These are phyloP conservation scores for Suillus variegatus DNA, from an alignment of 768 basidiomycete genomes.

Conservation along the genomic window DNA sequence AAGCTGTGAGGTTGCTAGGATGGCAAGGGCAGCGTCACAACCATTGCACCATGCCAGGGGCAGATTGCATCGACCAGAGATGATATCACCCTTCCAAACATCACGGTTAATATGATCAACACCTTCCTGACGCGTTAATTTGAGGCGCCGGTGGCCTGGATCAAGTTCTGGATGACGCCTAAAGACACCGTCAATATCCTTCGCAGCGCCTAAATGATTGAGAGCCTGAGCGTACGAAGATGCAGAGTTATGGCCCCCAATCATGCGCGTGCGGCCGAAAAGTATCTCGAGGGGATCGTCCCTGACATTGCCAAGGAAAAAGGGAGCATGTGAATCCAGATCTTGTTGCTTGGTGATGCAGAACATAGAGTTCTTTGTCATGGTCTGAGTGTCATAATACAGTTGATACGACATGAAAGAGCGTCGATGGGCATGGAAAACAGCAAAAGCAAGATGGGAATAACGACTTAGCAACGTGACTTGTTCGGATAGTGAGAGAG, in stretches of 20 bases:
- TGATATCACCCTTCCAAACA: conserved; percentile 17
- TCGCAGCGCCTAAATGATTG: neutral
- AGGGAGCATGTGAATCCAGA: neutral
- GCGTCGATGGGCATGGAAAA: too few relatives aligned
- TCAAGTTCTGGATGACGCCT: neutral
- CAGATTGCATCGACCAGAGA: neutral
- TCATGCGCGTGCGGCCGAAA: conserved; percentile 8
- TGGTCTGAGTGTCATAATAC: too few relatives aligned
- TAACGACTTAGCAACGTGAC: too few relatives aligned
- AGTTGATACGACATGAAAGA: too few relatives aligned
- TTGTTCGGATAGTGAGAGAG: too few relatives aligned
- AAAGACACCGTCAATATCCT: conserved; percentile 16
- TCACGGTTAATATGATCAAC: conserved; percentile 13
- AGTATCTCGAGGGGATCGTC: conserved; percentile 31
- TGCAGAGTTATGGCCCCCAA: conserved; percentile 10
- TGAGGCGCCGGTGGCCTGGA: conserved; percentile 1
- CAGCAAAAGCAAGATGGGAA: too few relatives aligned
- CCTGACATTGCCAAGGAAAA: conserved; percentile 28
- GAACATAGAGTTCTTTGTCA: too few relatives aligned
- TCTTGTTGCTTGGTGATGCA: too few relatives aligned
- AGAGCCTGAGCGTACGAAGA: conserved; percentile 3
- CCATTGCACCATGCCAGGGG: neutral
- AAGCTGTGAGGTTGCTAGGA: too few relatives aligned
- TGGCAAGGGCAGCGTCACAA: neutral
- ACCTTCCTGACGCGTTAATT: neutral